Conservation (phyloP, 2,329 filamentous ascomycete species). For the Arthrobotrys iridis region DNA sequence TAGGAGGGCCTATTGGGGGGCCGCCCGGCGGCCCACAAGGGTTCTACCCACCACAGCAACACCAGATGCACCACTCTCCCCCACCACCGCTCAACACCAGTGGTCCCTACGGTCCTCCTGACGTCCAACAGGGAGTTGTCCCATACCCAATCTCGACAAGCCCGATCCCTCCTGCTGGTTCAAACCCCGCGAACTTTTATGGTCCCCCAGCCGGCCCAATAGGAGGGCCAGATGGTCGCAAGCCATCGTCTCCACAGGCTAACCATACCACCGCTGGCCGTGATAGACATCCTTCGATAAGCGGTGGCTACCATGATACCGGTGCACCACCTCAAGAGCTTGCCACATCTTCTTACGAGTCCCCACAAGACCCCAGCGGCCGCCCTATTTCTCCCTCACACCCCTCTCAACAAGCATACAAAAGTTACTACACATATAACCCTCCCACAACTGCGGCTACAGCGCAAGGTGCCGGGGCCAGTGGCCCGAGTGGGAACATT, state of each 20-base stretch:
- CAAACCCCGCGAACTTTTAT: constrained; percentile 31
- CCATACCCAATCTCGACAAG: constrained; percentile 66
- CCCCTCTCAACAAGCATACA: constrained; percentile 22
- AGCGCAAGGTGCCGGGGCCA: constrained; percentile 5
- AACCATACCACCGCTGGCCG: constrained; percentile 8
- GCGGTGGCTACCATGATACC: constrained; percentile 51
- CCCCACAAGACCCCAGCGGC: constrained; percentile 66
- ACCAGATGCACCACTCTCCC: constrained; percentile 38
- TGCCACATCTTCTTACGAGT: constrained; percentile 80
- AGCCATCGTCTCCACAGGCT: constrained; percentile 57
- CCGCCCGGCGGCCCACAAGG: constrained; percentile 14
- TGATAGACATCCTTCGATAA: constrained; percentile 39
- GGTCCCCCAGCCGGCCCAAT: constrained; percentile 59
- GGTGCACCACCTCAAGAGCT: constrained; percentile 73
- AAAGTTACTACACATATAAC: constrained; percentile 40
- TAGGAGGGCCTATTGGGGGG: neutral
- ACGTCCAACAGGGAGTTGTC: constrained; percentile 62
- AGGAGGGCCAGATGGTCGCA: constrained; percentile 74
- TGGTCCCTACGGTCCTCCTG: constrained; percentile 55
- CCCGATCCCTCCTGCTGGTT: constrained; percentile 59
- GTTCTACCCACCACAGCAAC: constrained; percentile 48
- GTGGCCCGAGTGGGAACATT: constrained; percentile 32
- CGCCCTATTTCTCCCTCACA: constrained; percentile 56
- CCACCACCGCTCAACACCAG: constrained; percentile 55
- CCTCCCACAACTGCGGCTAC: constrained; percentile 18